phyloP scores from a whole-genome alignment of 352 stramenopile species.

The Globisporangium parvum region DNA sequence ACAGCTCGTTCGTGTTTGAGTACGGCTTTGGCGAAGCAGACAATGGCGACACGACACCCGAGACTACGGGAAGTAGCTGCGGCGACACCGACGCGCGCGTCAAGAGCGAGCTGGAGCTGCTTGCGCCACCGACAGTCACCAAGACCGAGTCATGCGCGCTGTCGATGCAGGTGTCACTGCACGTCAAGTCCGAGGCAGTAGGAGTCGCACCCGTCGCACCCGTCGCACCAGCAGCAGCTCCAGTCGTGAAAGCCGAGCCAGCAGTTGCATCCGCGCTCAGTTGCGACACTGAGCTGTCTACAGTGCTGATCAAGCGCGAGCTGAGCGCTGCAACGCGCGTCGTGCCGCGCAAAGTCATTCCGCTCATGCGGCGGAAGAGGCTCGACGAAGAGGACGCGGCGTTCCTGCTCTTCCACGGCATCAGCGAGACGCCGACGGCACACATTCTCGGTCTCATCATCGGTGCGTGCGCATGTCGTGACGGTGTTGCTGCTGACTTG shows the following conservation, averaged over 20 bases:
- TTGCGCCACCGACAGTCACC: too few relatives aligned
- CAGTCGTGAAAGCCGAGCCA: background rate
- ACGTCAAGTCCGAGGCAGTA: too few relatives aligned
- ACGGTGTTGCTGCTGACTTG: conserved; percentile 1
- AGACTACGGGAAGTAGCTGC: conserved; percentile 8
- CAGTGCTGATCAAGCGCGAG: conserved; percentile 1
- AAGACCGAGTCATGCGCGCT: too few relatives aligned
- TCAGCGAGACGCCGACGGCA: conserved; percentile 36
- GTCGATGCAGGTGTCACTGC: background rate
- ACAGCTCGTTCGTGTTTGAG: background rate
- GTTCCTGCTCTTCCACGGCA: conserved; percentile 64
- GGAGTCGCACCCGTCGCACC: background rate
- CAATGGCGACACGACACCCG: conserved; percentile 11
- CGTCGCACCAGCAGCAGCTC: background rate
- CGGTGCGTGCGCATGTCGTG: conserved; percentile 24
- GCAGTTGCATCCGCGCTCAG: background rate
- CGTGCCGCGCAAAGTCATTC: conserved; percentile 7
- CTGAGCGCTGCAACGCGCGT: background rate
- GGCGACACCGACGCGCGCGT: conserved; percentile 5
- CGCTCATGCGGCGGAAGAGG: conserved; percentile 16
- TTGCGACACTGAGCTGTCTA: background rate
- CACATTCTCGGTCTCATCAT: conserved; percentile 49
- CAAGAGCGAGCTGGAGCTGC: conserved; percentile 4
- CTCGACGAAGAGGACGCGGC: conserved; percentile 61
- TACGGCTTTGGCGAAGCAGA: background rate